Evolutionary conservation across 306 rosid genomes (phyloP).

Genomic region (Prunus mira): DNA sequence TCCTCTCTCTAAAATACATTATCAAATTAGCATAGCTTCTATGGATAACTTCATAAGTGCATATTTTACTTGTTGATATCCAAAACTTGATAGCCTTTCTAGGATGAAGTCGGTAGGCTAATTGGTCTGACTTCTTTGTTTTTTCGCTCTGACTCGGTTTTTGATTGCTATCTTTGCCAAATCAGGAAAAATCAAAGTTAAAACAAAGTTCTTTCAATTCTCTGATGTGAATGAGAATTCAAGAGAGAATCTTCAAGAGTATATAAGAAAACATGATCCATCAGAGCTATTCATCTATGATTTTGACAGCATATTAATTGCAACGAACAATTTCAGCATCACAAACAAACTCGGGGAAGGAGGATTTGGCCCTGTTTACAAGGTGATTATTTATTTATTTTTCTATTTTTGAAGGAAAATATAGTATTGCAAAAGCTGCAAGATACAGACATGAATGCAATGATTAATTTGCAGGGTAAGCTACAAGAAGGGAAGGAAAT

Average conservation of each 20-base stretch:
- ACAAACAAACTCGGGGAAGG: conserved; percentile 30
- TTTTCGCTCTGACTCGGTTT: not conserved
- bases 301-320: conserved; percentile 10
- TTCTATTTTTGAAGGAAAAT: not conserved
- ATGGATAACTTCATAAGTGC: not conserved
- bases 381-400: not conserved
- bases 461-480: conserved; percentile 22
- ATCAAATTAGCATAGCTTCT: not conserved
- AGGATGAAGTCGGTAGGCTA: not conserved
- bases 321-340: conserved; percentile 8
- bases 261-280: not conserved
- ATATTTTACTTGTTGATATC: not conserved
- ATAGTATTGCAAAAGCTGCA: not conserved
- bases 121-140: not conserved
- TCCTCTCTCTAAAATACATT: not conserved
- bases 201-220: not conserved
- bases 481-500: conserved; percentile 27
- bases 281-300: conserved; percentile 1
- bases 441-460: not conserved
- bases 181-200: not conserved
- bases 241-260: conserved; percentile 1
- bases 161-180: not conserved
- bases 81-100: not conserved
- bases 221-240: not conserved
- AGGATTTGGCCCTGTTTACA: conserved; percentile 28